A percentile compares a stretch with the other conserved stretches of the same genome.
Conservation (phyloP, 257 asterid genomes). For the Buddleja alternifolia region DNA sequence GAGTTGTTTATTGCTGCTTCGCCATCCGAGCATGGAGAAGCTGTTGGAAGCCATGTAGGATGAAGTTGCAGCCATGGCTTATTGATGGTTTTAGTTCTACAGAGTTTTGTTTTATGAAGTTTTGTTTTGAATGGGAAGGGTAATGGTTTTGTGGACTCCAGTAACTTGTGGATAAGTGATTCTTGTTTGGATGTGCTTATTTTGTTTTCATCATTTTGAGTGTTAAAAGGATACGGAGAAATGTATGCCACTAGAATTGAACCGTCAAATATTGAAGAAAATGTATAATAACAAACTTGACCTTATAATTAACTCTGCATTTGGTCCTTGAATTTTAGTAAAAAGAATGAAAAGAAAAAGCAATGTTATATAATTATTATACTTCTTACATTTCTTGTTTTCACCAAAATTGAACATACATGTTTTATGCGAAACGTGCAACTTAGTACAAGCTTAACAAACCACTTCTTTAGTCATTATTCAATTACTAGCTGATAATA, state of each 20-base stretch:
- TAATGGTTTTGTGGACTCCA: slow-evolving; percentile 27
- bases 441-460: too few species aligned
- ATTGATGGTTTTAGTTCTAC: background rate
- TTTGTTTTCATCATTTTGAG: slow-evolving; percentile 13
- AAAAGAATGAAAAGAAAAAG: too few species aligned
- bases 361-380: too few species aligned
- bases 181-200: slow-evolving; percentile 12
- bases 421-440: too few species aligned
- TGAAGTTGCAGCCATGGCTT: slow-evolving; percentile 70
- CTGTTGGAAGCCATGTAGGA: slow-evolving; percentile 55
- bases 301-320: too few species aligned
- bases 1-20: slow-evolving; percentile 33
- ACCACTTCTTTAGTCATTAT: too few species aligned
- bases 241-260: background rate
- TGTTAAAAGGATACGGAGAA: background rate
- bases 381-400: too few species aligned
- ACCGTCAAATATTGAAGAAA: slow-evolving; percentile 14
- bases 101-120: slow-evolving; percentile 9
- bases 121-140: slow-evolving; percentile 17
- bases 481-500: too few species aligned
- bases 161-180: slow-evolving; percentile 35
- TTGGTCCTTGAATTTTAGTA: too few species aligned
- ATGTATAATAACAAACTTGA: too few species aligned
- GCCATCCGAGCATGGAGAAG: slow-evolving; percentile 59
- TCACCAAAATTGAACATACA: too few species aligned